Conservation (phyloP, 1,139 yeast species). For the Yamadazyma jaroonii region DNA sequence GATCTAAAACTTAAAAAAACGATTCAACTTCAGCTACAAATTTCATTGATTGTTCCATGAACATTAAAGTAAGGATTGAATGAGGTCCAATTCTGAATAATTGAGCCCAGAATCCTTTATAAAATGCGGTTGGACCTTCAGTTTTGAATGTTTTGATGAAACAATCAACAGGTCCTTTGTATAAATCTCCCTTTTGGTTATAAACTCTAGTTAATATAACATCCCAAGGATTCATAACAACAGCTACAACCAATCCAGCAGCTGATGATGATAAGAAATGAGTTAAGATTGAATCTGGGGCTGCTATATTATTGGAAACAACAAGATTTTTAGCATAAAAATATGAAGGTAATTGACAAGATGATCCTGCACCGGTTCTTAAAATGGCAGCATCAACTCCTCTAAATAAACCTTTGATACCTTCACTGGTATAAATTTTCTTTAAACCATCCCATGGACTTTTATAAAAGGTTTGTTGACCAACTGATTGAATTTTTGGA, state of each 20-base stretch:
- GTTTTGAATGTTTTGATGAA: conserved; percentile 70
- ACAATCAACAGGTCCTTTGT: conserved; percentile 87
- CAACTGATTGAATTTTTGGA: conserved; percentile 49
- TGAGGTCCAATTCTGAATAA: conserved; percentile 92
- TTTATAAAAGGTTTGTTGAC: conserved; percentile 87
- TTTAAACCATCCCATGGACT: conserved; percentile 66
- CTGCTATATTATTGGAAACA: conserved; percentile 44
- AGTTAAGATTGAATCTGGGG: conserved; percentile 62
- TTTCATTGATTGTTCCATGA: conserved; percentile 93
- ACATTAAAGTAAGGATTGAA: conserved; percentile 83
- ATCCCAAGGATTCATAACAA: conserved; percentile 98
- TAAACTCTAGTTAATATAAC: conserved; percentile 91
- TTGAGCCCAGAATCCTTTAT: conserved; percentile 95
- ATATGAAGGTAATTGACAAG: conserved; percentile 94
- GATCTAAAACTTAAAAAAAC: too few relatives aligned
- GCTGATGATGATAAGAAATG: conserved; percentile 75
- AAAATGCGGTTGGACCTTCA: conserved; percentile 87
- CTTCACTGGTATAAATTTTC: conserved; percentile 63
- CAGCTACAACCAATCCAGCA: conserved; percentile 89
- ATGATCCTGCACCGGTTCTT: conserved; percentile 94
- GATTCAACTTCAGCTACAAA: conserved; percentile 31
- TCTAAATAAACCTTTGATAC: conserved; percentile 74
- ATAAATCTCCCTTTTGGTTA: conserved; percentile 87
- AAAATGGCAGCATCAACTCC: conserved; percentile 95
- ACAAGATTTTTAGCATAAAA: conserved; percentile 68